These are phyloP conservation scores for Leptomonas pyrrhocoris DNA, from an alignment of 208 protist genomes.

Conservation along the genomic window DNA sequence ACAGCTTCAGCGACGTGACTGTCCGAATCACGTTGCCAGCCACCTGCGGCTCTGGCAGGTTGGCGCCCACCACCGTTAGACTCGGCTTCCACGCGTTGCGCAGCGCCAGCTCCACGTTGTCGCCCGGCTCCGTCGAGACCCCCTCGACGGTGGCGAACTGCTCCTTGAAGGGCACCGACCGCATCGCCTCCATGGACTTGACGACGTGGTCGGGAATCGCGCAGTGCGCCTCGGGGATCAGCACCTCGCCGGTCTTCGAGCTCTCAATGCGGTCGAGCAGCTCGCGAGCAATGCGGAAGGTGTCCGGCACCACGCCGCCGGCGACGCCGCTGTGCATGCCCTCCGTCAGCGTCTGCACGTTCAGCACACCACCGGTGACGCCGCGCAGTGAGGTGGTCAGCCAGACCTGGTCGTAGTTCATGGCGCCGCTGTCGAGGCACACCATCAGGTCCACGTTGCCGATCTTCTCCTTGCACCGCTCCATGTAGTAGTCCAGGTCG, in stretches of 20 bases:
- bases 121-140: conserved; percentile 39
- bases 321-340: conserved; percentile 93
- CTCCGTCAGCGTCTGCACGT: conserved; percentile 84
- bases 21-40: conserved; percentile 95
- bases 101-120: conserved; percentile 86
- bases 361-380: conserved; percentile 84
- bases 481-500: conserved; percentile 91
- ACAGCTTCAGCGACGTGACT: conserved; percentile 90
- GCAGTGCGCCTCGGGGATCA: conserved; percentile 82
- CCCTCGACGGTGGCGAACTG: conserved; percentile 56
- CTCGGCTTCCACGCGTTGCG: conserved; percentile 94
- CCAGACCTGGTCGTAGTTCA: conserved; percentile 96
- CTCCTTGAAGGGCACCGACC: conserved; percentile 64
- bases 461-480: conserved; percentile 62
- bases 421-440: conserved; percentile 93
- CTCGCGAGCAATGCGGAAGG: conserved; percentile 92
- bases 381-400: conserved; percentile 95
- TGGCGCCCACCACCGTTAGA: conserved; percentile 91
- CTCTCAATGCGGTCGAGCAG: conserved; percentile 94
- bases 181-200: conserved; percentile 66
- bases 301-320: conserved; percentile 95
- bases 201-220: conserved; percentile 83
- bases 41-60: conserved; percentile 76
- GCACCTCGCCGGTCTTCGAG: conserved; percentile 88
- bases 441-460: conserved; percentile 90